These are phyloP conservation scores for Tripterygium wilfordii DNA, from an alignment of 177 flowering plant genomes.

Conservation along the genomic window DNA sequence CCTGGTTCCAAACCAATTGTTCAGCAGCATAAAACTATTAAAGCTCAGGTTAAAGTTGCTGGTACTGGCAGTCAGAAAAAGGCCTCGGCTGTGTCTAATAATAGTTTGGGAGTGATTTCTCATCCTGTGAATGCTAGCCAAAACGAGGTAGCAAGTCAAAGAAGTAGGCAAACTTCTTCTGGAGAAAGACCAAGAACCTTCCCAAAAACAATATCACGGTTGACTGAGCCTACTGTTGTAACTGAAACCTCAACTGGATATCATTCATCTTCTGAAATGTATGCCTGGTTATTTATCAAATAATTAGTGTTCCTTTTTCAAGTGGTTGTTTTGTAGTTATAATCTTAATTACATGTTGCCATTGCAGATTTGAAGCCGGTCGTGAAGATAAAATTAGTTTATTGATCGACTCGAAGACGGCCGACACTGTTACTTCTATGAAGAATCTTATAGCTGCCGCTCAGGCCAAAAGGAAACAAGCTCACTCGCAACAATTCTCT, in stretches of 20 bases:
- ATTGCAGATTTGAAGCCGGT: slow-evolving; percentile 38
- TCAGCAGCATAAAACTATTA: slow-evolving; percentile 24
- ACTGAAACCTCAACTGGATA: slow-evolving; percentile 22
- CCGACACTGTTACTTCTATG: slow-evolving; percentile 64
- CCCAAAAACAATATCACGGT: slow-evolving; percentile 26
- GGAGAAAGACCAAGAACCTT: slow-evolving; percentile 43
- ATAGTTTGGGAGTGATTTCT: slow-evolving; percentile 20
- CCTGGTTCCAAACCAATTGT: slow-evolving; percentile 18
- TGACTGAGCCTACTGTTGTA: slow-evolving; percentile 16
- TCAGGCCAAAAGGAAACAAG: slow-evolving; percentile 78
- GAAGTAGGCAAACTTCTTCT: slow-evolving; percentile 30
- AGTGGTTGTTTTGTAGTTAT: too few species aligned
- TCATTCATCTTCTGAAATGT: slow-evolving; percentile 36
- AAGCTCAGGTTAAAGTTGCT: slow-evolving; percentile 26
- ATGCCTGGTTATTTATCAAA: too few species aligned
- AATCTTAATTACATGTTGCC: too few species aligned
- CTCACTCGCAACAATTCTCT: slow-evolving; percentile 41
- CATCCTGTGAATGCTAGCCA: slow-evolving; percentile 31
- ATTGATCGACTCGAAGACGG: slow-evolving; percentile 29
- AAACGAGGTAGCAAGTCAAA: slow-evolving; percentile 34
- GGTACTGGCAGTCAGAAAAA: slow-evolving; percentile 26
- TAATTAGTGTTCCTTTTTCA: too few species aligned
- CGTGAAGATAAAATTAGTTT: slow-evolving; percentile 34
- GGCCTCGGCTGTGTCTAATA: slow-evolving; percentile 24
- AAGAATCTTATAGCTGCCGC: slow-evolving; percentile 96